Base-by-base conservation (phyloP, 1,284 basidiomycete species). In the Meira nashicola region DNA sequence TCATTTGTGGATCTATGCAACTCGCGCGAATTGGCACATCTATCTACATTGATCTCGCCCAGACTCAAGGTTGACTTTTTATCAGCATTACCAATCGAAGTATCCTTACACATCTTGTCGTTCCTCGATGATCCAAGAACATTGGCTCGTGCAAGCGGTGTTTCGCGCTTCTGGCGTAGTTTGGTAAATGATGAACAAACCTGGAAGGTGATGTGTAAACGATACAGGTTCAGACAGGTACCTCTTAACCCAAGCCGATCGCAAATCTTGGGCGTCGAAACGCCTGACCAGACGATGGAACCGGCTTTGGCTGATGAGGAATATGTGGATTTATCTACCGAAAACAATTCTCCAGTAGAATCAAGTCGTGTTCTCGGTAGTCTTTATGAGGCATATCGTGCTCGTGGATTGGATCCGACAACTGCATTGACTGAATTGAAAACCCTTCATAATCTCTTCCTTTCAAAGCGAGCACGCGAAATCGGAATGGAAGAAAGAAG, bases 61-160 rank as follows among this genome's bases (percentile, higher is more conserved):
- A 83, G 89, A 37, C 85, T 96, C 67, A 88, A 89, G 73, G 86
- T 90, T 6, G 92, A 97, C 77, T 93, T 94, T 76, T 82, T 96
- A 23, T 80, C 83, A 4, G 86, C 87, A 28, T 82, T 97, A 0
- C 94, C 94, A 0, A 81, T 86, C 15, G 94, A 98, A 78, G 82
- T 98, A 38, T 84, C 87, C 0, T 80, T 95, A 25, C 86, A 92
- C 72, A 85, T 94, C 56, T 83, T 97, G 54, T 81, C 82, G 67
- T 94, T 88, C 78, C 82, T 97, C 52, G 87, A 93, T 65, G 89
- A 92, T 51, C 88, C 90, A 0, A 81, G 81, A 50, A 88, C 89
- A 0, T 85, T 97, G 5, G 83, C 86, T 0, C 80, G 89, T 7
- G 88, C 88, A 0, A 83, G 84, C 44, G 83, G 84, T 51, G 93